Evolutionary conservation across 163 green algal species (phyloP), one percentile per base, ranked within the genome.

Genomic region (Volvox carteri): DNA sequence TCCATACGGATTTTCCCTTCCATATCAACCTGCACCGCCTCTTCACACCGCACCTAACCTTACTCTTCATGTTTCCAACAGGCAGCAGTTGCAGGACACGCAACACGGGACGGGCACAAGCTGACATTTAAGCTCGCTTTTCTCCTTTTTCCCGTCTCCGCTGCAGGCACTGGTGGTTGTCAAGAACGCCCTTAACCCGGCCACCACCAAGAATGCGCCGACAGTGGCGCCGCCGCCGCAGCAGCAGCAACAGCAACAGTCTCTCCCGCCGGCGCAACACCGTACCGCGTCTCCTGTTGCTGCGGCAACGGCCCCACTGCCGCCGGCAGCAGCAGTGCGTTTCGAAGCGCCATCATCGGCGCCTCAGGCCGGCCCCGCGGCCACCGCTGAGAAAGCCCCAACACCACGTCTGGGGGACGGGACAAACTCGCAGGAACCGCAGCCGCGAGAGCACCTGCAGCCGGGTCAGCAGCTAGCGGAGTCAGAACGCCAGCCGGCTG

Each of bases 151-250:
- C 14, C 54, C 28, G 28, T 30, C 6, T 2, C 5, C 54, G 25
- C 28, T 23, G 11, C 83, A 88, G 83, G 83, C 83, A 0, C 68
- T 88, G 25, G 19, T 67, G 0, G 48, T 88, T 0, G 83, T 88
- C 23, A 88, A 88, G 68, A 81, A 37, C 37, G 83, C 83, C 37
- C 83, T 88, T 9, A 54, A 78, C 70, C 70, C 70, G 18, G 23
- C 8, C 70, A 78, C 8, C n/a, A n/a, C n/a, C n/a, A n/a, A n/a
- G n/a, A n/a, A n/a, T n/a, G n/a, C n/a, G n/a, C n/a, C n/a, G n/a
- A n/a, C n/a, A n/a, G n/a, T n/a, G 30, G n/a, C 28, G 62, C 58
- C 58, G 9, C 9, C 58, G 23, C 9, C 9, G 9, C 58, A 68
- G 58, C 58, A 68, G 58, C 58, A 68, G 58, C 58, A 68, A 2